Evolutionary conservation across 2,329 filamentous ascomycete genomes (phyloP), one percentile per base, ranked within the genome.

Genomic region (Aspergillus carbonarius): DNA sequence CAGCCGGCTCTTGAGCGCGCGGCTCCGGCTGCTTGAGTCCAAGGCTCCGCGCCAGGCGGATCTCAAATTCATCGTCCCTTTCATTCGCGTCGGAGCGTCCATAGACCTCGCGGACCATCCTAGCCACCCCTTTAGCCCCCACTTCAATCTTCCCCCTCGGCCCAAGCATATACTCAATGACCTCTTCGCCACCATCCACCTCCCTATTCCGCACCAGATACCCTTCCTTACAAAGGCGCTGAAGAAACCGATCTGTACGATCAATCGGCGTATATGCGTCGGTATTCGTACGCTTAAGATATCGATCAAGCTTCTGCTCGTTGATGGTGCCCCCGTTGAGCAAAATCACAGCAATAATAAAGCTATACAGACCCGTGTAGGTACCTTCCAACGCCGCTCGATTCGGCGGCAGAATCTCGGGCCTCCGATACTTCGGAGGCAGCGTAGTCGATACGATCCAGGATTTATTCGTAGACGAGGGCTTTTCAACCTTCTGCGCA

Each of bases 141-240:
- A 98, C 85, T 74, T 98, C 95, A 7, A 93, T 82, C 75, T 90
- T 95, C 5, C 90, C 93, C 20, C 95, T 84, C 5, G 92, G 89
- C 0, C 95, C 95, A 13, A 97, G 85, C 57, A 90, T 85, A 83
- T 91, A 99, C 49, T 91, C 92, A 7, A 92, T 82, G 2, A 85
- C 82, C 62, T 93, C 88, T 37, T 96, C 91, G 25, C 90, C 91
- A 1, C 85, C 86, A 66, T 76, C 76, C 63, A 72, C 84, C 66
- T 97, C 92, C 18, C 87, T 83, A 51, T 88, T 83, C 63, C 86
- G 89, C 35, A 92, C 81, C 2, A 99, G 79, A 70, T 99, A 99
- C 0, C 90, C 90, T 55, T 98, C 92, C 63, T 84, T 88, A 63
- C 88, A 83, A 79, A 98, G 88, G 53, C 85, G 84, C 65, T 88